Percentiles rank a stretch among this genome's conserved stretches.
phyloP scores from a whole-genome alignment of 345 rosid genomes.

The Populus tremula region DNA sequence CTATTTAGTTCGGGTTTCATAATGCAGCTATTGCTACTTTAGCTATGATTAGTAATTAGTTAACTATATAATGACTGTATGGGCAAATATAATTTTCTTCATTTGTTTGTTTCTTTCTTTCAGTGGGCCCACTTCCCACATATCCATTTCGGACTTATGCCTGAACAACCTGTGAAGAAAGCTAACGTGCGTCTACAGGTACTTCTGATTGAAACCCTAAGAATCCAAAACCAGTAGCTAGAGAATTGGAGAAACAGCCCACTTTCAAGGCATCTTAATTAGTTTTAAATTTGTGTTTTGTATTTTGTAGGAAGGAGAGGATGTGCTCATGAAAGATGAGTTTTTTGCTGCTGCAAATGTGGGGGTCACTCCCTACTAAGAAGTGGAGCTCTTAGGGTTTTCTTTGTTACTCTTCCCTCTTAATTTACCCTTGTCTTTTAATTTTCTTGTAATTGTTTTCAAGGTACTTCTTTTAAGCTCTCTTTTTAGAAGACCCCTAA shows the following conservation, averaged over 20 bases:
- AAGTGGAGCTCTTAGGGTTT: conserved; percentile 7
- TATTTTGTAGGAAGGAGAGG: conserved; percentile 67
- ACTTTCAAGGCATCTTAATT: background rate
- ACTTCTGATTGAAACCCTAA: conserved; percentile 25
- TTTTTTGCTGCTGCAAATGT: conserved; percentile 64
- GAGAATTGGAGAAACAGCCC: background rate
- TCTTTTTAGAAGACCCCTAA: background rate
- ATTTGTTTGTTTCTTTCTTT: conserved; percentile 7
- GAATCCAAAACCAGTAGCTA: background rate
- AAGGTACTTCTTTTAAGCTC: background rate
- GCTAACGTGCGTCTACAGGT: conserved; percentile 74
- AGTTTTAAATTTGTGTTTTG: background rate
- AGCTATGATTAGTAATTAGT: background rate
- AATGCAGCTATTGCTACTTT: background rate
- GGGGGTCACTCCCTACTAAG: conserved; percentile 66
- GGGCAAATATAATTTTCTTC: background rate
- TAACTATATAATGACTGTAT: background rate
- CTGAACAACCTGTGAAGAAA: conserved; percentile 96
- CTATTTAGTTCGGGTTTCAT: background rate
- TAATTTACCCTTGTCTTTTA: background rate
- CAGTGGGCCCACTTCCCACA: conserved; percentile 99
- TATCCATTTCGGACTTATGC: conserved; percentile 95
- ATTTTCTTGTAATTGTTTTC: background rate
- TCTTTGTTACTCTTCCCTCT: background rate
- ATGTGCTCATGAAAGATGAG: conserved; percentile 70